Base-by-base conservation (phyloP, 2,329 filamentous ascomycete genomes). In the Ophiocordyceps polyrhachis-furcata region DNA sequence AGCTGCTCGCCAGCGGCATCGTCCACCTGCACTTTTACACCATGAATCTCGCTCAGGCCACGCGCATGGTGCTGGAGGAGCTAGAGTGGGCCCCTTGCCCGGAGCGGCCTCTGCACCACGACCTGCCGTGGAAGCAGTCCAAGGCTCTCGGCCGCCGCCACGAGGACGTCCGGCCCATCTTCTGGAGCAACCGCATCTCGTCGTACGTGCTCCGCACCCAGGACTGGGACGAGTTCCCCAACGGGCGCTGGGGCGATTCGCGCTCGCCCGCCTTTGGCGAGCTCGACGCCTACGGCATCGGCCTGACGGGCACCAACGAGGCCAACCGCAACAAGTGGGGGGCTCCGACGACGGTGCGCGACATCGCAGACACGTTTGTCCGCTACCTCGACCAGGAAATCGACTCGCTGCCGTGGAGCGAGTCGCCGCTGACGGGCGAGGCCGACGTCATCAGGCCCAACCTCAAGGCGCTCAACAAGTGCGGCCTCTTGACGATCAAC, bases 191-290 rank as follows among this genome's bases (percentile, higher is more conserved):
- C 65, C 79, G 91, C 47, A 91, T 93, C 64, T 87, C 91, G 58
- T 94, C 88, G 4, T 98, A 98, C 56, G 80, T 98, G 45, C 79
- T 86, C 46, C 85, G 91, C 45, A 98, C 91, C 1, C 88, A 95
- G 59, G 89, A 95, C 53, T 98, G 91, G 91, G 91, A 98, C 56
- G 91, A 98, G 62, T 98, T 95, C 55, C 91, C 91, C 46, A 98
- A 98, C 69, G 91, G 91, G 42, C 83, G 91, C 62, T 98, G 91
- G 91, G 93, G 91, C 64, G 91, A 98, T 62, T 89, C 88, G 44
- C 77, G 91, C 51, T 96, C 89, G 47, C 91, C 91, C 49, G 91
- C 91, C 43, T 98, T 95, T 57, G 91, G 91, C 56, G 87, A 95
- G 62, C 69, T 96, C 44, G 89, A 96, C 62, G 80, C 86, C 9